Conservation (phyloP, 768 basidiomycete genomes). For the Collybia sordida region DNA sequence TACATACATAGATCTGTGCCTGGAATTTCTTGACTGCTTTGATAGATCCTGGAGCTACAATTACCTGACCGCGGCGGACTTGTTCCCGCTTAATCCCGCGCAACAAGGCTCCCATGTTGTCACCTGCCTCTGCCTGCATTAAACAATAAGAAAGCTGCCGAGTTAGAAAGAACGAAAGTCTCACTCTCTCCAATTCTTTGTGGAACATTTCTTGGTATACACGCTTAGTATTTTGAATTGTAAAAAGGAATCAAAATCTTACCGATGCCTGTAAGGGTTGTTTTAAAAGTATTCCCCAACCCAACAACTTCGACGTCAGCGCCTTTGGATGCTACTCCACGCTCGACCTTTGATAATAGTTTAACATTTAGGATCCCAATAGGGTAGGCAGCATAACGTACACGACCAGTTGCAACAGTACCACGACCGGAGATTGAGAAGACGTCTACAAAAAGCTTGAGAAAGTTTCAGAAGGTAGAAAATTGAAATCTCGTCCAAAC, state of each 20-base stretch:
- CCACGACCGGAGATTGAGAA: slow-evolving; percentile 99
- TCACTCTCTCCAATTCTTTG: slow-evolving; percentile 93
- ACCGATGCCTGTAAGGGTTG: slow-evolving; percentile 94
- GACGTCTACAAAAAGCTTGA: slow-evolving; percentile 50
- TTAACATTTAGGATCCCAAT: not conserved
- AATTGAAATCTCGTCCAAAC: slow-evolving; percentile 29
- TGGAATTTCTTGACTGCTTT: slow-evolving; percentile 94
- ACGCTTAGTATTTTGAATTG: not conserved
- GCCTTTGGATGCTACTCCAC: slow-evolving; percentile 89
- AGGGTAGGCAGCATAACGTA: slow-evolving; percentile 31
- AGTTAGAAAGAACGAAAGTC: slow-evolving; percentile 13
- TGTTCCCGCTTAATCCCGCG: slow-evolving; percentile 98
- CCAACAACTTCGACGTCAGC: slow-evolving; percentile 93
- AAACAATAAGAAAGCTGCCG: not conserved
- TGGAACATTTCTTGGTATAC: slow-evolving; percentile 90
- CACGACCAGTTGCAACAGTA: slow-evolving; percentile 94
- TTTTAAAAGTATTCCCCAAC: slow-evolving; percentile 78
- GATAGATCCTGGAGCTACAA: slow-evolving; percentile 86
- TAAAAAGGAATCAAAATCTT: slow-evolving; percentile 18
- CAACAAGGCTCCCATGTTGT: slow-evolving; percentile 98
- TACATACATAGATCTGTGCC: slow-evolving; percentile 83
- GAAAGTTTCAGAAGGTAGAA: not conserved
- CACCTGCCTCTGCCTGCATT: slow-evolving; percentile 87
- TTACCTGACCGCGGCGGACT: slow-evolving; percentile 88
- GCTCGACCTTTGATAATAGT: slow-evolving; percentile 64